Conservation (phyloP, 164 flowering plant species). For the Berberis thunbergii region DNA sequence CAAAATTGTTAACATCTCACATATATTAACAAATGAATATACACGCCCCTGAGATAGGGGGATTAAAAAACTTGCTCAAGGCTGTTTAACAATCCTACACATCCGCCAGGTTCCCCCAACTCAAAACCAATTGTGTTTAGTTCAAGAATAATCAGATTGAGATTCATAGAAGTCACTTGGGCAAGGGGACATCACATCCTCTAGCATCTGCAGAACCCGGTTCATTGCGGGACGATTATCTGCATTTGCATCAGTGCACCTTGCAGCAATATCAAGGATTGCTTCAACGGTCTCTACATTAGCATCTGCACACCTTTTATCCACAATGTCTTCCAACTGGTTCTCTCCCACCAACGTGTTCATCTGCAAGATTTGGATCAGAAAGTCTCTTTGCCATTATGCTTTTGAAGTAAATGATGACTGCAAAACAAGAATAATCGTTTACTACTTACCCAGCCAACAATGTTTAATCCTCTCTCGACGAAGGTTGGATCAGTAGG, state of each 20-base stretch:
- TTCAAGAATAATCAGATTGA: conserved; percentile 61
- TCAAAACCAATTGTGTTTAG: background rate
- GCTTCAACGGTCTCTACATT: conserved; percentile 71
- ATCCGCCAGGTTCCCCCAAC: too few species aligned
- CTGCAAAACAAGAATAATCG: background rate
- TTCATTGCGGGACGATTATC: conserved; percentile 83
- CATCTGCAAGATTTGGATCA: conserved; percentile 42
- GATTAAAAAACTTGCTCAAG: too few species aligned
- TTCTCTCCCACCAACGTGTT: conserved; percentile 62
- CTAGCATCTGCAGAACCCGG: conserved; percentile 69
- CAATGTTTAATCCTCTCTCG: conserved; percentile 73
- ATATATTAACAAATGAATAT: too few species aligned
- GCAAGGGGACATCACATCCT: conserved; percentile 86
- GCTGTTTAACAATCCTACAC: too few species aligned
- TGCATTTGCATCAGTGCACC: conserved; percentile 75
- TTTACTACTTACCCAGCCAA: conserved; percentile 73
- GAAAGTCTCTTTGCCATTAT: background rate
- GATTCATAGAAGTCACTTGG: conserved; percentile 83
- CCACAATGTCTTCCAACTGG: conserved; percentile 62
- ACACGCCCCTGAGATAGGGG: too few species aligned
- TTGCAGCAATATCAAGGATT: conserved; percentile 62
- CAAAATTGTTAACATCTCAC: too few species aligned
- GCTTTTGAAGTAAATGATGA: background rate
- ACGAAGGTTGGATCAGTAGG: conserved; percentile 89
- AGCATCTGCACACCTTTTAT: conserved; percentile 54